Evolutionary conservation across 768 basidiomycete species (phyloP).

Genomic region (Pleurotus cornucopiae): DNA sequence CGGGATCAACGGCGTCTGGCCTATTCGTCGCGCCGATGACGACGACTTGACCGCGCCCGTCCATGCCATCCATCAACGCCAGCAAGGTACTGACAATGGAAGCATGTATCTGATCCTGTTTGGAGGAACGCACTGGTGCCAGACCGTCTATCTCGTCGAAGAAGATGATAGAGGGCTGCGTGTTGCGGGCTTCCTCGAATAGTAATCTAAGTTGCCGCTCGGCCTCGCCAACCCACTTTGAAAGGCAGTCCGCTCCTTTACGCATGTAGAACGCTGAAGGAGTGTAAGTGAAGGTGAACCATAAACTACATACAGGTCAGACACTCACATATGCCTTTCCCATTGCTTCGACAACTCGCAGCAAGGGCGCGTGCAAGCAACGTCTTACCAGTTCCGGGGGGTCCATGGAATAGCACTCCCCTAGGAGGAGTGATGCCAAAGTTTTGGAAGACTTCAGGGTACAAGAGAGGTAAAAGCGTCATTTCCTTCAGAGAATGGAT

Average conservation of each 20-base stretch:
- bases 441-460: constrained; percentile 94
- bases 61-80: constrained; percentile 99
- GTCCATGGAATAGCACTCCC: constrained; percentile 96
- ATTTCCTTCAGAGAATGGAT: constrained; percentile 98
- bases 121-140: constrained; percentile 96
- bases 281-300: background rate
- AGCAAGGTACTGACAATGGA: constrained; percentile 94
- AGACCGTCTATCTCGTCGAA: constrained; percentile 99
- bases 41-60: constrained; percentile 93
- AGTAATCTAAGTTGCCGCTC: constrained; percentile 92
- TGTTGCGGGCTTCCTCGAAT: constrained; percentile 92
- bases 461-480: constrained; percentile 91
- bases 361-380: constrained; percentile 91
- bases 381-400: constrained; percentile 98
- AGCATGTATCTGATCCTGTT: constrained; percentile 98
- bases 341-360: constrained; percentile 83
- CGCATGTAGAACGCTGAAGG: constrained; percentile 95
- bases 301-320: background rate
- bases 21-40: constrained; percentile 98
- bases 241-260: constrained; percentile 95
- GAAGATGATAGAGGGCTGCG: constrained; percentile 96
- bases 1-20: constrained; percentile 97
- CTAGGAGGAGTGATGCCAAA: constrained; percentile 94
- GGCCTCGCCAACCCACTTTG: constrained; percentile 99
- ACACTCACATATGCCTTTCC: constrained; percentile 79